Conservation (phyloP, 495 filamentous ascomycete species). For the Mycothermus thermophilus region DNA sequence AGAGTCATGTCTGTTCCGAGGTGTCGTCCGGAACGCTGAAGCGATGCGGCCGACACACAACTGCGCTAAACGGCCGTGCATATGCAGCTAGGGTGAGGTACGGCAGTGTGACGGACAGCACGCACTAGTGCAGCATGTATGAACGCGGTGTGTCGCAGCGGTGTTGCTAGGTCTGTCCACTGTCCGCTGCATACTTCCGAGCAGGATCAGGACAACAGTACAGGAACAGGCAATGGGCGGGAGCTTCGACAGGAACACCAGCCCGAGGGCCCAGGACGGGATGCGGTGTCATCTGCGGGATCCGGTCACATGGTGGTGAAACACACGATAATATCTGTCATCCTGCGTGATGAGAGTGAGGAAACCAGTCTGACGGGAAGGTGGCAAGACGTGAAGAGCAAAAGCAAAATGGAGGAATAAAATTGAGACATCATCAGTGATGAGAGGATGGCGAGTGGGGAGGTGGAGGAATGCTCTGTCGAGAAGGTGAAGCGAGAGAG, state of each 20-base stretch:
- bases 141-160: too few species aligned
- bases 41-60: slow-evolving; percentile 5
- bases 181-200: too few species aligned
- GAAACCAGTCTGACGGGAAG: neutral
- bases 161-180: too few species aligned
- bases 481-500: neutral
- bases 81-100: slow-evolving; percentile 3
- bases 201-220: neutral
- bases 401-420: slow-evolving; percentile 1
- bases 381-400: neutral
- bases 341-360: slow-evolving; percentile 1
- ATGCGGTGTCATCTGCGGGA: neutral
- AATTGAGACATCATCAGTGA: slow-evolving; percentile 2
- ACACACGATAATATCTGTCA: slow-evolving; percentile 5
- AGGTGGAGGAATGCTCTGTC: neutral
- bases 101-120: too few species aligned
- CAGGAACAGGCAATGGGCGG: neutral
- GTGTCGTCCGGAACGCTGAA: slow-evolving; percentile 7
- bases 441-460: slow-evolving; percentile 2
- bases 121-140: too few species aligned
- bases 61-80: slow-evolving; percentile 1
- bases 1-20: slow-evolving; percentile 9
- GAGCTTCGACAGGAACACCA: neutral
- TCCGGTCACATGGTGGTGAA: slow-evolving; percentile 4
- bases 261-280: neutral